Evolutionary conservation across 2,329 filamentous ascomycete species (phyloP).

Genomic region (Xylogone sp.): DNA sequence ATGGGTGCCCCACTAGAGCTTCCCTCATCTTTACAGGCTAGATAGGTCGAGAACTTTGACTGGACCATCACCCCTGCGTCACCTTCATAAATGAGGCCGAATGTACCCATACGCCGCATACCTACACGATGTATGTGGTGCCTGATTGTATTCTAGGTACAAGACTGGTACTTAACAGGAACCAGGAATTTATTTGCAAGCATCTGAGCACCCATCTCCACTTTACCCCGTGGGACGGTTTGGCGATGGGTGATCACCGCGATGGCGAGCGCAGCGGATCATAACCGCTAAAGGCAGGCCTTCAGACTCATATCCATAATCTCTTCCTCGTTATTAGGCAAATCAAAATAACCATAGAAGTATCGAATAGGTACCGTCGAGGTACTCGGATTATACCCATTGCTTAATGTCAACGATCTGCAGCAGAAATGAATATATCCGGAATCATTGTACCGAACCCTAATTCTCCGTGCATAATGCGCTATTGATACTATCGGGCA

Average conservation of each 20-base stretch:
- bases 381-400: not conserved
- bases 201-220: too few species aligned
- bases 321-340: too few species aligned
- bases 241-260: too few species aligned
- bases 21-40: not conserved
- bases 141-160: not conserved
- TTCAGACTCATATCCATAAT: too few species aligned
- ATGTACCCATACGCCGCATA: not conserved
- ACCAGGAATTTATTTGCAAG: too few species aligned
- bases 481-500: not conserved
- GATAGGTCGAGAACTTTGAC: not conserved
- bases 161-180: too few species aligned
- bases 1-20: not conserved
- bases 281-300: too few species aligned
- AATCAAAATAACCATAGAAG: too few species aligned
- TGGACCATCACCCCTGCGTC: not conserved
- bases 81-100: not conserved
- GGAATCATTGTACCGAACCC: not conserved
- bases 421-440: not conserved
- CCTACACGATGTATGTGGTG: not conserved
- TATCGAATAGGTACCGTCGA: too few species aligned
- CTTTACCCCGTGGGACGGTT: too few species aligned
- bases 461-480: not conserved
- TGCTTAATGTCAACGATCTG: not conserved
- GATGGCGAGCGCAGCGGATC: too few species aligned